A percentile compares a stretch with the other conserved stretches of the same genome.
Evolutionary conservation across 2,329 filamentous ascomycete species (phyloP).

Genomic region (Bretziella fagacearum): DNA sequence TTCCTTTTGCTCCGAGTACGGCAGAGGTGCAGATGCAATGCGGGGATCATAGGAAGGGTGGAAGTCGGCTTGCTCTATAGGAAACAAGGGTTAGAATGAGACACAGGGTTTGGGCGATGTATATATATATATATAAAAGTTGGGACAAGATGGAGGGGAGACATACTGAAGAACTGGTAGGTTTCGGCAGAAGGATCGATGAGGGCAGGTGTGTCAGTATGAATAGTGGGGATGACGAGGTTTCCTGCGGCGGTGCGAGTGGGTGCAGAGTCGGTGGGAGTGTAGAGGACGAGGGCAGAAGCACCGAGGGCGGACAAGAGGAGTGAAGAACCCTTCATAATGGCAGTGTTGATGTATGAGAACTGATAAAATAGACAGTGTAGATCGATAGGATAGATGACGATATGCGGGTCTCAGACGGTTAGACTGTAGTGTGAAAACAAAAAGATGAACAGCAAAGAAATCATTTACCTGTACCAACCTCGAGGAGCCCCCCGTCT

Average conservation of each 20-base stretch:
- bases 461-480: background rate
- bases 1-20: slow-evolving; percentile 39
- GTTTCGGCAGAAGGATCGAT: background rate
- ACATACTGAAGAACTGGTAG: slow-evolving; percentile 11
- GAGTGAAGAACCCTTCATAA: background rate
- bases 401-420: background rate
- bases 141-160: background rate
- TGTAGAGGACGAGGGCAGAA: slow-evolving; percentile 1
- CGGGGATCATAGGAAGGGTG: slow-evolving; percentile 24
- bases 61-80: slow-evolving; percentile 14
- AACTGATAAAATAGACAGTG: too few relatives aligned
- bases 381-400: background rate
- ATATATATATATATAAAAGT: background rate
- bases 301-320: background rate
- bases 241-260: background rate
- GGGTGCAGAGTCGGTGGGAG: background rate
- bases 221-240: background rate
- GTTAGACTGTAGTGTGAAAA: background rate
- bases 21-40: slow-evolving; percentile 26
- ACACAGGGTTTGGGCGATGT: too few relatives aligned
- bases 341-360: too few relatives aligned
- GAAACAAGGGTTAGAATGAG: slow-evolving; percentile 5
- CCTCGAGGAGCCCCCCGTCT: background rate
- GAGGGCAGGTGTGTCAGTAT: background rate
- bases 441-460: background rate